Evolutionary conservation across 805 yeast species (phyloP), one percentile per base, ranked within the genome.

Genomic region (Maudiozyma serrabonitensis): DNA sequence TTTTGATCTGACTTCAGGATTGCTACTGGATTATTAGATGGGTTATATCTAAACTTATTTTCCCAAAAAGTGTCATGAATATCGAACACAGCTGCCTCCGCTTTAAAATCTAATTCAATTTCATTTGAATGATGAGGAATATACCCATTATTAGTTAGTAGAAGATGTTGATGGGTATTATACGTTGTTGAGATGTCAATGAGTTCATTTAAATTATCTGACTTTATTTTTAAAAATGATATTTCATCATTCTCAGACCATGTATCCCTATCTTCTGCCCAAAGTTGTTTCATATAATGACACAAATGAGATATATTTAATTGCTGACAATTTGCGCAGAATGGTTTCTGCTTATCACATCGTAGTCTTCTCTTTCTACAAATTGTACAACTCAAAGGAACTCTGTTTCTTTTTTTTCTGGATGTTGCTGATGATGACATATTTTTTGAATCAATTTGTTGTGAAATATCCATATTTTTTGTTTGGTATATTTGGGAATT

Each of bases 301-400:
- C 83, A 78, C n/a, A 78, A 62, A 57, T 78, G 82, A 8, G 75
- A 74, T 16, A 78, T 81, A 1, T 81, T 81, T 15, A 79, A 77
- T 55, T 74, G 75, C 34, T 71, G 69, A 66, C 83, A 78, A 48
- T 76, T 76, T 5, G 75, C 68, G 60, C 83, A 78, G 42, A 75
- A 77, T 0, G 83, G 83, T 54, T 77, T 73, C 40, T 70, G 69
- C 51, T 73, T 70, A 54, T 72, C 76, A 63, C 78, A 74, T 45
- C 73, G 75, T 12, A 76, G 75, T 53, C 75, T 75, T 49, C 78
- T 62, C 54, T 72, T 67, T 50, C 78, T 69, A 56, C 81, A 76
- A 42, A 70, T 70, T 0, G 75, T 69, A 50, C 75, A 72, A 50
- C 74, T 69, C 42, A 75, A 63, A 4, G 79, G 74, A 3, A 70